phyloP scores from a whole-genome alignment of 2,329 filamentous ascomycete genomes.

The Pseudopithomyces chartarum region DNA sequence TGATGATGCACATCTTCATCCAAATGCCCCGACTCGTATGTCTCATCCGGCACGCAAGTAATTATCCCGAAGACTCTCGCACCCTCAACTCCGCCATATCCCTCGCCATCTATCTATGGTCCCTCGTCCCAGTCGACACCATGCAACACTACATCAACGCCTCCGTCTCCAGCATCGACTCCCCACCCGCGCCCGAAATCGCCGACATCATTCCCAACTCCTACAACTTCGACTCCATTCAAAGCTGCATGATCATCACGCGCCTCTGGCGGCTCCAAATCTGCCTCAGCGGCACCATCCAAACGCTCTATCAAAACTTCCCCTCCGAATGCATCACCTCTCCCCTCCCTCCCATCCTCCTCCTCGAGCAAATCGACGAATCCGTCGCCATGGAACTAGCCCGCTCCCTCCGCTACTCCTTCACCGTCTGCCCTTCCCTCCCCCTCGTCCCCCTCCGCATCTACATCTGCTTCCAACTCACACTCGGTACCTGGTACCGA shows the following conservation, averaged over 20 bases:
- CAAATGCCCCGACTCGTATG: conserved; percentile 33
- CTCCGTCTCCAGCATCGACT: conserved; percentile 13
- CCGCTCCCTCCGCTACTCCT: conserved; percentile 28
- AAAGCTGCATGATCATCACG: conserved; percentile 28
- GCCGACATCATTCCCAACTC: conserved; percentile 26
- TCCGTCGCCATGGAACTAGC: conserved; percentile 27
- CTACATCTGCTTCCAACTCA: conserved; percentile 33
- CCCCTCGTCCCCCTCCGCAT: conserved; percentile 34
- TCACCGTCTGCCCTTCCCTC: conserved; percentile 22
- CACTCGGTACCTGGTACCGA: conserved; percentile 33
- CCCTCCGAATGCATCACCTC: conserved; percentile 20
- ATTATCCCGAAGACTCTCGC: conserved; percentile 22
- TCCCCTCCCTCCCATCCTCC: conserved; percentile 19
- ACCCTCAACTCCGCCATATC: conserved; percentile 27
- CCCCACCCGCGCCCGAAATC: conserved; percentile 20
- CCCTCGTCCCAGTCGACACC: conserved; percentile 18
- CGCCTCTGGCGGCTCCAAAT: conserved; percentile 35
- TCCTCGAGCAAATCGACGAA: conserved; percentile 21
- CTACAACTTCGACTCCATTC: conserved; percentile 27
- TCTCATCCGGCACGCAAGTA: conserved; percentile 24
- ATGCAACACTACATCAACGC: conserved; percentile 23
- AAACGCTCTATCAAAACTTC: conserved; percentile 31
- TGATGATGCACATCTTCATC: conserved; percentile 37
- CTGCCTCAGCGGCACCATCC: conserved; percentile 27
- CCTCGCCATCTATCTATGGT: conserved; percentile 28